phyloP scores from a whole-genome alignment of 305 asterid species.

The Fraxinus paxiana region DNA sequence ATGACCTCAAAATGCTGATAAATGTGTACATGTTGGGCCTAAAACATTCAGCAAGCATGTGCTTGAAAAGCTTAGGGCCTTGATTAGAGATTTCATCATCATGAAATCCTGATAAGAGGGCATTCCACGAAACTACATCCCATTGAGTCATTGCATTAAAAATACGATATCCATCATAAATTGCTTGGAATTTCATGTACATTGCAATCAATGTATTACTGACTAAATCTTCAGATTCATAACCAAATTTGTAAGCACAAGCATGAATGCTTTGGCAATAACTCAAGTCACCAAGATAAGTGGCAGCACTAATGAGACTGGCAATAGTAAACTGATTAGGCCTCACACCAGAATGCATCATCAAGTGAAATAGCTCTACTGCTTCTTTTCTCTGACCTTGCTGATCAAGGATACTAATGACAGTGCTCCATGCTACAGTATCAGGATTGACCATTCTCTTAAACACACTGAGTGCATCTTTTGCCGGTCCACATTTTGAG shows the following conservation, averaged over 20 bases:
- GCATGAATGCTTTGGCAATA: constrained; percentile 74
- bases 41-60: constrained; percentile 60
- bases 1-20: constrained; percentile 62
- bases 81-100: constrained; percentile 45
- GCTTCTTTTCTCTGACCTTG: constrained; percentile 72
- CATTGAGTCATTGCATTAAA: constrained; percentile 45
- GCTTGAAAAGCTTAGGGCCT: constrained; percentile 49
- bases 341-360: constrained; percentile 54
- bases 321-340: constrained; percentile 79
- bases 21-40: constrained; percentile 68
- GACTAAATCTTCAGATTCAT: constrained; percentile 48
- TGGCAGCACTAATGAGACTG: constrained; percentile 55
- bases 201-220: constrained; percentile 70
- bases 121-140: constrained; percentile 78
- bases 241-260: constrained; percentile 57
- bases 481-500: constrained; percentile 54
- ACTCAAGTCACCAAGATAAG: constrained; percentile 46
- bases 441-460: constrained; percentile 53
- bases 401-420: constrained; percentile 64
- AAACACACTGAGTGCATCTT: constrained; percentile 45
- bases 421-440: constrained; percentile 71
- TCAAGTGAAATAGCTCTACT: constrained; percentile 48
- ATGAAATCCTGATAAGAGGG: constrained; percentile 71
- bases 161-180: constrained; percentile 47
- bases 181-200: constrained; percentile 65